Evolutionary conservation across 495 filamentous ascomycete genomes (phyloP).

Genomic region (Pseudevernia furfuracea): DNA sequence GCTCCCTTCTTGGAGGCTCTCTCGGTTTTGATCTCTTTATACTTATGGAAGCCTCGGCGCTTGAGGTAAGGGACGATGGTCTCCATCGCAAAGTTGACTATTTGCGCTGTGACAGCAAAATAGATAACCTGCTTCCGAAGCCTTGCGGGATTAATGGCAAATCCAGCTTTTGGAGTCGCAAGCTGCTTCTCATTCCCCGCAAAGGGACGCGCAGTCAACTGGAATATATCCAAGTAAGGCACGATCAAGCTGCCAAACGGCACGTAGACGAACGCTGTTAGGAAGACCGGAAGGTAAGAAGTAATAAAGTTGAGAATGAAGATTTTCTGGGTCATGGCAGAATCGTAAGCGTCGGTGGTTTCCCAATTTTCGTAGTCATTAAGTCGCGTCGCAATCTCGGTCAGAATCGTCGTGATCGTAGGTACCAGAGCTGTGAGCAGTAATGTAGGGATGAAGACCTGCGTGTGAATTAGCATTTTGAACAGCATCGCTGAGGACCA

Average conservation of each 20-base stretch:
- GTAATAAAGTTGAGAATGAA: conserved; percentile 97
- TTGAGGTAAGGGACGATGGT: conserved; percentile 80
- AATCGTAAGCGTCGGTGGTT: conserved; percentile 69
- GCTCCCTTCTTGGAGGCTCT: conserved; percentile 43
- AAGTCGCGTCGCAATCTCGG: conserved; percentile 65
- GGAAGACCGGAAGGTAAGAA: conserved; percentile 83
- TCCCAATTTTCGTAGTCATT: conserved; percentile 91
- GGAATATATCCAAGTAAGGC: conserved; percentile 84
- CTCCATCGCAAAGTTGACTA: conserved; percentile 81
- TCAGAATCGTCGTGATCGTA: conserved; percentile 67
- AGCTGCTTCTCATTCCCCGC: conserved; percentile 64
- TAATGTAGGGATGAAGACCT: conserved; percentile 84
- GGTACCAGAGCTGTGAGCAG: conserved; percentile 76
- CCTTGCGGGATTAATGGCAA: conserved; percentile 76
- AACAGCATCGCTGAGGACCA: not conserved
- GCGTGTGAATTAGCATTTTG: conserved; percentile 29
- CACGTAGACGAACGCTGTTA: conserved; percentile 95
- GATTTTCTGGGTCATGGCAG: conserved; percentile 77
- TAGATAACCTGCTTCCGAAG: conserved; percentile 92
- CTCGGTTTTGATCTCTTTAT: conserved; percentile 57
- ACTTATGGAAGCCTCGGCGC: conserved; percentile 55
- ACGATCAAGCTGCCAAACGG: conserved; percentile 84
- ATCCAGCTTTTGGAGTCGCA: conserved; percentile 48
- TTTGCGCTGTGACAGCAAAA: conserved; percentile 91
- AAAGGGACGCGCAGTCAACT: conserved; percentile 65